These are phyloP conservation scores for Ophiostoma quercus DNA, from an alignment of 2,329 filamentous ascomycete species.

Conservation along the genomic window DNA sequence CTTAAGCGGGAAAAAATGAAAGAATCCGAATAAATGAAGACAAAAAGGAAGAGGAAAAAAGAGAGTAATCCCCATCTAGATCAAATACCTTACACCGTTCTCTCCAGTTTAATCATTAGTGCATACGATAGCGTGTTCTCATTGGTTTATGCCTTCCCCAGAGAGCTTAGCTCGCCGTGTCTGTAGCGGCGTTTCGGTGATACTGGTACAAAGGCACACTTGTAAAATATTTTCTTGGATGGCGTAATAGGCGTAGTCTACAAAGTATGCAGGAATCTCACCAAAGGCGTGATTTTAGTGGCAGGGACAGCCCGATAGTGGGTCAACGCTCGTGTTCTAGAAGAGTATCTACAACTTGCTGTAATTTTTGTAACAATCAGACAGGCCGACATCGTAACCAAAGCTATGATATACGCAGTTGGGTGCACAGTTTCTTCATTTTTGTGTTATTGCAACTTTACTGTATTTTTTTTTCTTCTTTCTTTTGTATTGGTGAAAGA, in stretches of 20 bases:
- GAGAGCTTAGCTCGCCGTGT: not conserved
- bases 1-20: not conserved
- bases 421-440: too few species aligned
- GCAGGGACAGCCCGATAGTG: not conserved
- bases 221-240: not conserved
- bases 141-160: not conserved
- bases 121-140: not conserved
- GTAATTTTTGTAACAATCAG: not conserved
- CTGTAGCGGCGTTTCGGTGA: too few species aligned
- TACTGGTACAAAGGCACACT: not conserved
- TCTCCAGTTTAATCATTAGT: not conserved
- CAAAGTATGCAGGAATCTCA: not conserved
- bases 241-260: not conserved
- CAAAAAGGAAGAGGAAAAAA: not conserved
- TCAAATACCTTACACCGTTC: not conserved
- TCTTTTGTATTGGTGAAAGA: too few species aligned
- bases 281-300: slow-evolving; percentile 10
- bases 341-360: not conserved
- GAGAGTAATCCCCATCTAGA: not conserved
- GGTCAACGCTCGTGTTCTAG: slow-evolving; percentile 1
- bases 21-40: not conserved
- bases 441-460: too few species aligned
- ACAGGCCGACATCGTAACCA: not conserved
- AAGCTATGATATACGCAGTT: not conserved
- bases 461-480: too few species aligned